Evolutionary conservation across 805 yeast species (phyloP), one percentile per base, ranked within the genome.

Genomic region (Metschnikowia bowlesiae): DNA sequence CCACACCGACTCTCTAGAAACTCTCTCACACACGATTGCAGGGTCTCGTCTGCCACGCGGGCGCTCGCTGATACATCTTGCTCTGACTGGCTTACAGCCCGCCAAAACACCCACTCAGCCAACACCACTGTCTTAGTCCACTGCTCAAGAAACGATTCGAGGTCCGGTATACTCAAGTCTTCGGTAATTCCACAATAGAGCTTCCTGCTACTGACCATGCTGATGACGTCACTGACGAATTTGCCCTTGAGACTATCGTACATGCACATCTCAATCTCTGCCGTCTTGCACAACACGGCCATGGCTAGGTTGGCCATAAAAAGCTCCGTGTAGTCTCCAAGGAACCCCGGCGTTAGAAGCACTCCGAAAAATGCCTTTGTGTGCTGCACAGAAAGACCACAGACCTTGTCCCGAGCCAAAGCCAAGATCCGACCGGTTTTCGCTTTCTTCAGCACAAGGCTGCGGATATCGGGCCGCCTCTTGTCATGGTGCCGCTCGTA

Each of bases 61-160:
- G 26, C 18, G 30, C 13, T 14, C 28, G 28, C 42, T 10, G 29
- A 16, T 29, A 18, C 13, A 22, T 35, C 16, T 2, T 9, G 6
- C 7, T 4, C 4, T 1, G 16, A 11, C 46, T 39, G 28, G 34
- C 46, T 28, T 11, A 26, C 14, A 35, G 46, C 40, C 1, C n/a
- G 26, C 52, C 1, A 59, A 39, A 0, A 52, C 51, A 2, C 48
- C 29, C 70, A 66, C 34, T 55, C 60, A 6, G 59, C 50, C 28
- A 64, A 41, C 35, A 56, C 64, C 44, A 58, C 57, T 8, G 61
- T 46, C 47, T 61, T 67, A 29, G 51, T 42, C 73, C 73, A 68
- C 3, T 46, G 36, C 31, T 55, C 62, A 6, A 48, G 45, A 39
- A 67, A 67, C 5, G 53, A 60, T 3, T 56, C 59, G 14, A 54